Percentiles rank a stretch among this genome's conserved stretches.
These are phyloP conservation scores for Fusarium sp. DNA, from an alignment of 2,329 filamentous ascomycete genomes.

Conservation along the genomic window DNA sequence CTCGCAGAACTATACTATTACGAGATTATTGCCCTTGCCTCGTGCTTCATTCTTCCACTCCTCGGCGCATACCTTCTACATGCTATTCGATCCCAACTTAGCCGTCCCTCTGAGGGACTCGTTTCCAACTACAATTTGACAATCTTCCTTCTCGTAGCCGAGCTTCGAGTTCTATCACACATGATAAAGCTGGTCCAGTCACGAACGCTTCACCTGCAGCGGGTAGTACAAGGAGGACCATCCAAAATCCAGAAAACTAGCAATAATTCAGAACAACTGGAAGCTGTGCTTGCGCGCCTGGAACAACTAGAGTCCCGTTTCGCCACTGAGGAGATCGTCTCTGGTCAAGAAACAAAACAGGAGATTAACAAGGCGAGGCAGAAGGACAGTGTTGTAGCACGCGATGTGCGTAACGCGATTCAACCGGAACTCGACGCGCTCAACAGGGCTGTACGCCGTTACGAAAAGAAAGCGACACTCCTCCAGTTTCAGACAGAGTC, in stretches of 20 bases:
- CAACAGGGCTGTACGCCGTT: constrained; percentile 87
- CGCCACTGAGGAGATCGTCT: constrained; percentile 40
- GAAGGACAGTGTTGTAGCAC: constrained; percentile 58
- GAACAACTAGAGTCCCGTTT: constrained; percentile 73
- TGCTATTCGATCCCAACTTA: constrained; percentile 81
- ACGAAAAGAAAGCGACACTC: constrained; percentile 87
- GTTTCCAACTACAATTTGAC: constrained; percentile 94
- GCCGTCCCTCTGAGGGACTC: constrained; percentile 83
- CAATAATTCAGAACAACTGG: constrained; percentile 56
- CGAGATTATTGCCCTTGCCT: constrained; percentile 78
- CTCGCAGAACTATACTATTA: constrained; percentile 76
- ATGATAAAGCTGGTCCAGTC: constrained; percentile 82
- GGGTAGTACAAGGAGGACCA: constrained; percentile 69
- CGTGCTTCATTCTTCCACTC: constrained; percentile 83
- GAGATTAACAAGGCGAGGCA: constrained; percentile 53
- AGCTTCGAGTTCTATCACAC: constrained; percentile 85
- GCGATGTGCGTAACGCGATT: constrained; percentile 72
- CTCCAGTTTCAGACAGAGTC: constrained; percentile 81
- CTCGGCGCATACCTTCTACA: constrained; percentile 88
- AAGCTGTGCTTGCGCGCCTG: constrained; percentile 72
- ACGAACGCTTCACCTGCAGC: constrained; percentile 84
- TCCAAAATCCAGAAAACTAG: constrained; percentile 48
- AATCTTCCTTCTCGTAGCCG: constrained; percentile 88
- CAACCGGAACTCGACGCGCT: constrained; percentile 89
- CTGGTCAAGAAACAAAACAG: constrained; percentile 45